Evolutionary conservation across 441 rosid species (phyloP).

Genomic region (Eugenia klotzschiana): DNA sequence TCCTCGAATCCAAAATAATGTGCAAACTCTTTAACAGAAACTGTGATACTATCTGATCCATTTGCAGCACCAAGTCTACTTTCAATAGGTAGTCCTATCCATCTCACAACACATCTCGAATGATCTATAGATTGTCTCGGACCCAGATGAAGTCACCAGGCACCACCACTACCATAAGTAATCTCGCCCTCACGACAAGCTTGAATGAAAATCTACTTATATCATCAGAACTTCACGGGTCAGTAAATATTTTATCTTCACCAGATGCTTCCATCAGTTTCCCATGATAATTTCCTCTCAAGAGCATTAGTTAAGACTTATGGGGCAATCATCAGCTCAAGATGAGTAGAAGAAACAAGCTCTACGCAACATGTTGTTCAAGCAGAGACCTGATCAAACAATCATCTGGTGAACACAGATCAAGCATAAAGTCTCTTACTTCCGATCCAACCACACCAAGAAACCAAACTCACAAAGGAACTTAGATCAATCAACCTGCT

Average conservation of each 20-base stretch:
- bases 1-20: constrained; percentile 55
- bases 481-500: background rate
- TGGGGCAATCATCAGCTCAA: background rate
- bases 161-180: background rate
- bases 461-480: background rate
- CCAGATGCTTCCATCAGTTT: background rate
- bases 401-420: background rate
- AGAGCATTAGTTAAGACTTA: background rate
- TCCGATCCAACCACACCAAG: background rate
- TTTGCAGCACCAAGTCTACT: background rate
- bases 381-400: background rate
- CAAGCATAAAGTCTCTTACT: background rate
- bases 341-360: background rate
- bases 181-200: background rate
- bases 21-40: constrained; percentile 72
- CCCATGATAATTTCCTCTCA: background rate
- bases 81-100: background rate
- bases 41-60: constrained; percentile 60
- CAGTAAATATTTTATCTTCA: background rate
- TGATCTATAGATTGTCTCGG: background rate
- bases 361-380: background rate
- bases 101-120: background rate
- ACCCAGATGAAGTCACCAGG: background rate
- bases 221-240: background rate
- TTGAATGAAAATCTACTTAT: background rate